phyloP scores from a whole-genome alignment of 129 eudicot species.

The Calendula officinalis region DNA sequence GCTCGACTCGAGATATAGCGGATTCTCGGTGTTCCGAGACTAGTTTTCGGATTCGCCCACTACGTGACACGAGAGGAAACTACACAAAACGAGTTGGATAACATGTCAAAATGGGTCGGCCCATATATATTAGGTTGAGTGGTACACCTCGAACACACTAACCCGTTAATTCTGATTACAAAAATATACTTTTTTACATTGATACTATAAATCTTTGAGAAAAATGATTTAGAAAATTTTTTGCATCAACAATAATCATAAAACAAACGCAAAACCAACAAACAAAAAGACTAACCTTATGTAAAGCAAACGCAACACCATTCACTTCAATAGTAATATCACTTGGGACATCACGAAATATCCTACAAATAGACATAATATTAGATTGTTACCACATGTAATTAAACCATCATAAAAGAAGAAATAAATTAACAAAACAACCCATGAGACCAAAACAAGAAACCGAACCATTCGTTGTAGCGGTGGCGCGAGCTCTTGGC shows the following conservation, averaged over 20 bases:
- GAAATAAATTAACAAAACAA: not conserved
- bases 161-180: not conserved
- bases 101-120: not conserved
- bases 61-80: conserved; percentile 95
- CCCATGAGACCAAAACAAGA: not conserved
- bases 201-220: not conserved
- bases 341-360: conserved; percentile 95
- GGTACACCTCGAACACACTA: not conserved
- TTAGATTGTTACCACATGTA: not conserved
- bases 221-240: not conserved
- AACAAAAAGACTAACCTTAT: conserved; percentile 56
- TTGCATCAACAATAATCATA: not conserved
- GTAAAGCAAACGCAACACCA: conserved; percentile 67
- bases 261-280: not conserved
- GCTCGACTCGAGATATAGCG: conserved; percentile 61
- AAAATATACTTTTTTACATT: not conserved
- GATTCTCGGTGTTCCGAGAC: conserved; percentile 75
- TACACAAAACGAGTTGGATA: conserved; percentile 30
- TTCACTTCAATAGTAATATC: conserved; percentile 87
- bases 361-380: conserved; percentile 50
- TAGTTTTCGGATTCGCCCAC: conserved; percentile 79
- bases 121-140: not conserved
- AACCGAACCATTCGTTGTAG: conserved; percentile 75
- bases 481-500: conserved; percentile 68
- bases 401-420: not conserved